Conservation (phyloP, 306 rosid genomes). For the Geum urbanum region DNA sequence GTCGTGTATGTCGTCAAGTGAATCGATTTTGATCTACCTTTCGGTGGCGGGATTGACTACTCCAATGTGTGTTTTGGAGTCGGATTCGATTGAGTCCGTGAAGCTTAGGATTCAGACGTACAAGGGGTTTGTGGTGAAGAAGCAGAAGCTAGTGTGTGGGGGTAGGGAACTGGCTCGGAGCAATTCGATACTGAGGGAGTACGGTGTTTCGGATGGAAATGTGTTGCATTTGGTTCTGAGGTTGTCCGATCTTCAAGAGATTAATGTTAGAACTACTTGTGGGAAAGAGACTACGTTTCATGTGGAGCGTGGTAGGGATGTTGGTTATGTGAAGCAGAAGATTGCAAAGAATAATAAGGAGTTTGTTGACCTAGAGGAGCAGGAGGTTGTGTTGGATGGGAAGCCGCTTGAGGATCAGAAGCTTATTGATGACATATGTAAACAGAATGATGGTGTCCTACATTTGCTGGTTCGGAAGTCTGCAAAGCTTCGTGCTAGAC, state of each 20-base stretch:
- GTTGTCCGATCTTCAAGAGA: constrained; percentile 72
- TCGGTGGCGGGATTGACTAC: constrained; percentile 52
- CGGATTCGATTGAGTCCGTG: constrained; percentile 78
- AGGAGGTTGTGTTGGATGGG: constrained; percentile 78
- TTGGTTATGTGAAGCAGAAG: constrained; percentile 72
- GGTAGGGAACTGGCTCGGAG: constrained; percentile 84
- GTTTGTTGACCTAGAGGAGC: constrained; percentile 65
- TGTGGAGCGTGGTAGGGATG: constrained; percentile 72
- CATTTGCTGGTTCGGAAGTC: constrained; percentile 65
- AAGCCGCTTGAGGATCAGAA: constrained; percentile 71
- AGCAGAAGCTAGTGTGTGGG: constrained; percentile 81
- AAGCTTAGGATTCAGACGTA: constrained; percentile 65
- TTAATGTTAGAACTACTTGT: constrained; percentile 56
- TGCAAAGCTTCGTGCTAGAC: constrained; percentile 56
- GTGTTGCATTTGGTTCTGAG: constrained; percentile 81
- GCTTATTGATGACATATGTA: constrained; percentile 68
- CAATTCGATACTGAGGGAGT: constrained; percentile 68
- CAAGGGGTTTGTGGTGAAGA: constrained; percentile 74
- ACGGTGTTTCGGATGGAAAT: constrained; percentile 77
- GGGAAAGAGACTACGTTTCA: constrained; percentile 69
- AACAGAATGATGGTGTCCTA: constrained; percentile 63
- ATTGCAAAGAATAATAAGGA: constrained; percentile 59
- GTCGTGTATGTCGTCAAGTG: constrained; percentile 36
- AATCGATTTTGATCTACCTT: constrained; percentile 57
- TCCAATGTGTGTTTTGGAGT: constrained; percentile 64